Percentiles rank a stretch among this genome's conserved stretches.
Evolutionary conservation across 2,329 filamentous ascomycete genomes (phyloP).

Genomic region (Trichoderma semiorbis): DNA sequence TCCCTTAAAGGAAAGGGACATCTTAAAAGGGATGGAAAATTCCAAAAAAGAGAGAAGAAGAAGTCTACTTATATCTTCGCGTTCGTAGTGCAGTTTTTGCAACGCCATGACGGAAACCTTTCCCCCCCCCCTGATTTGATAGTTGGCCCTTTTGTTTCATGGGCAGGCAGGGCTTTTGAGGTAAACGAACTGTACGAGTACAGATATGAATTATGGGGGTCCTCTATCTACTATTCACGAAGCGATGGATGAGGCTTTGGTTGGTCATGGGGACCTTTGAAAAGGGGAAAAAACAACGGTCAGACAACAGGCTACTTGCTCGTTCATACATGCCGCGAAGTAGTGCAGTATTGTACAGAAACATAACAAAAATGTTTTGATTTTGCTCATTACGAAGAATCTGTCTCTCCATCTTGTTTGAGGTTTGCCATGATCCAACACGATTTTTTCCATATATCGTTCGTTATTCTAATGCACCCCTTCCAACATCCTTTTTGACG

Average conservation of each 20-base stretch:
- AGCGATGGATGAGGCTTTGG: neutral
- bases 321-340: slow-evolving; percentile 10
- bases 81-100: neutral
- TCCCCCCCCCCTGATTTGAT: neutral
- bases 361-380: slow-evolving; percentile 18
- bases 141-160: neutral
- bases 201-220: neutral
- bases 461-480: neutral
- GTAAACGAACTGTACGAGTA: slow-evolving; percentile 8
- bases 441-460: neutral
- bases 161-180: neutral
- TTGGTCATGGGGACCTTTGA: neutral
- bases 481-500: neutral
- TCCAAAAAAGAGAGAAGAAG: neutral
- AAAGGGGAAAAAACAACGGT: neutral
- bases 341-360: slow-evolving; percentile 16
- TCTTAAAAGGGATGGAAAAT: neutral
- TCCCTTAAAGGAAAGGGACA: neutral
- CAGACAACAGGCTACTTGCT: slow-evolving; percentile 2
- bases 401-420: neutral
- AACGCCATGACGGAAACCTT: neutral
- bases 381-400: neutral
- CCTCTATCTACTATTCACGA: neutral
- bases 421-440: neutral
- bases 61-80: neutral